Evolutionary conservation across 352 stramenopile genomes (phyloP).

Genomic region (Globisporangium alternatum): DNA sequence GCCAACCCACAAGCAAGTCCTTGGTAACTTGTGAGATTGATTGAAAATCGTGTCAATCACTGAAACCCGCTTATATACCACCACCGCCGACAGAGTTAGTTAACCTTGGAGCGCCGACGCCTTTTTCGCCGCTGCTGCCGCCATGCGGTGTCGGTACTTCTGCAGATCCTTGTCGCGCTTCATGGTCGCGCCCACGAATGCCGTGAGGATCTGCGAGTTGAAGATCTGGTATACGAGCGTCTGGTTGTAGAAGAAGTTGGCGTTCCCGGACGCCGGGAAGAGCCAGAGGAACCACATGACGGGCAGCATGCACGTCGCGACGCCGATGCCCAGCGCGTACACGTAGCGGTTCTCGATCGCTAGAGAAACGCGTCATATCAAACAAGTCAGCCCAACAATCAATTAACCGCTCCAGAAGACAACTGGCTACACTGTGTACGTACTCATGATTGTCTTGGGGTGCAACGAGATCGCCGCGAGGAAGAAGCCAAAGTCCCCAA

Average conservation of each 20-base stretch:
- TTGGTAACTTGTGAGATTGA: no score
- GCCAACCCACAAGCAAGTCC: no score
- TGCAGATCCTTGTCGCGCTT: slow-evolving; percentile 82
- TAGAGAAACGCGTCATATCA: slow-evolving; percentile 19
- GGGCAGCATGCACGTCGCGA: slow-evolving; percentile 71
- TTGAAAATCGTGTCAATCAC: neutral
- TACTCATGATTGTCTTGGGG: slow-evolving; percentile 79
- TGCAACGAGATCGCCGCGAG: slow-evolving; percentile 62
- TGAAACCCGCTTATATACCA: neutral
- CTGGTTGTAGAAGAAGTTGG: slow-evolving; percentile 91
- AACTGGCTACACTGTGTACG: slow-evolving; percentile 11
- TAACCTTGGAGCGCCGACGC: neutral
- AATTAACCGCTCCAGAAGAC: neutral
- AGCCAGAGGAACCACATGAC: slow-evolving; percentile 89
- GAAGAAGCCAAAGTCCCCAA: slow-evolving; percentile 83
- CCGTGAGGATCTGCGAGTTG: slow-evolving; percentile 68
- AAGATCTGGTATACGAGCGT: slow-evolving; percentile 87
- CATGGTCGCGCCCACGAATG: slow-evolving; percentile 78
- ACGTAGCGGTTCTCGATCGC: slow-evolving; percentile 78
- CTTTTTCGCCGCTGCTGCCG: neutral
- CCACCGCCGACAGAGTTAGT: no score
- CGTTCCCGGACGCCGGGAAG: slow-evolving; percentile 79
- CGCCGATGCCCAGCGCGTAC: slow-evolving; percentile 62
- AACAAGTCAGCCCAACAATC: neutral
- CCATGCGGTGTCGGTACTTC: slow-evolving; percentile 38